Evolutionary conservation across 345 rosid species (phyloP), one percentile per base, ranked within the genome.

Genomic region (Murraya koenigii): DNA sequence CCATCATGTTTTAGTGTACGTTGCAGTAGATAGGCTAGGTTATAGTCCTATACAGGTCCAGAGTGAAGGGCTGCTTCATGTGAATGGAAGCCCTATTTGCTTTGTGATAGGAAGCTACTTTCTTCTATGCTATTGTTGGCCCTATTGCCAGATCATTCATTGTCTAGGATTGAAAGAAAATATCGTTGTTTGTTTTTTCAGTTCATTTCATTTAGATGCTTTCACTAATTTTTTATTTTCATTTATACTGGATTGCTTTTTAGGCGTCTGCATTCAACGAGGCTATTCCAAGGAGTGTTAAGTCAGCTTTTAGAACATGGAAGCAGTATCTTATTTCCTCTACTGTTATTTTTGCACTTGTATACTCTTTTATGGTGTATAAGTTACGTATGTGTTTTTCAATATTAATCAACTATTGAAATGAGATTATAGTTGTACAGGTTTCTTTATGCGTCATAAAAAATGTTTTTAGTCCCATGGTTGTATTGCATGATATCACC

Each of bases 271-370:
- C n/a, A n/a, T 55, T n/a, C n/a, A 95, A 93, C 63, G 99, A 95
- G 75, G 84, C 98, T 71, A 88, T 90, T 82, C 87, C 90, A 0
- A 98, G 96, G 83, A 95, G 99, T 79, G 98, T 79, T 22, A 90
- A 91, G 85, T 88, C 95, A 7, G 93, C 92, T 65, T 91, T 95
- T 71, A 95, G 90, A 86, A 90, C 99, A 26, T 95, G 99, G 98
- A 94, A 93, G 84, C 87, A 92, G 54, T 91, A 96, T 4, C 84
- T 95, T 28, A 80, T 82, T 47, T 80, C 86, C 72, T 88, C 97
- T 75, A 97, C 79, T 88, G 97, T 95, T 86, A 66, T 74, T 62
- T 58, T 19, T 35, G 3, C 47, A 35, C 67, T 10, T 54, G 49
- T 36, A 13, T 67, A 60, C 17, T 25, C 64, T 25, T 25, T 26